These are phyloP conservation scores for Melampsora medusae DNA, from an alignment of 1,284 basidiomycete species.

Conservation along the genomic window DNA sequence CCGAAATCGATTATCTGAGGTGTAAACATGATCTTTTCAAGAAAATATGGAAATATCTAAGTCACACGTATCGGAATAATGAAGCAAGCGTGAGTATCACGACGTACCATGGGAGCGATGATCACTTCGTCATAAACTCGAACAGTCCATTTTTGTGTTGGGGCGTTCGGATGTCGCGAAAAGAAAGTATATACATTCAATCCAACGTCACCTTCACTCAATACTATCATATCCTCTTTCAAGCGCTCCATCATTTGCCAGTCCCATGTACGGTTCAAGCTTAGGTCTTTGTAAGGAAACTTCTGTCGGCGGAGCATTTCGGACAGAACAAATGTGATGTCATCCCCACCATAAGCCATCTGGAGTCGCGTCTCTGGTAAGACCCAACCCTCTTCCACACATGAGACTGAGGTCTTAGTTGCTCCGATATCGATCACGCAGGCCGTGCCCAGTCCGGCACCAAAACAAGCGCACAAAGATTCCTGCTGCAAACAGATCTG, in stretches of 20 bases:
- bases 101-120: slow-evolving; percentile 79
- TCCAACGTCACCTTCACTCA: slow-evolving; percentile 81
- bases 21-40: slow-evolving; percentile 77
- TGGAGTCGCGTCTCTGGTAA: slow-evolving; percentile 81
- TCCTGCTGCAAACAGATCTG: slow-evolving; percentile 90
- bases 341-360: slow-evolving; percentile 85
- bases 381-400: slow-evolving; percentile 91
- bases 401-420: slow-evolving; percentile 77
- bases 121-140: slow-evolving; percentile 95
- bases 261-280: slow-evolving; percentile 73
- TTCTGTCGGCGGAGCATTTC: slow-evolving; percentile 75
- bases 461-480: slow-evolving; percentile 87
- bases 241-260: slow-evolving; percentile 85
- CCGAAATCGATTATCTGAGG: slow-evolving; percentile 87
- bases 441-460: slow-evolving; percentile 87
- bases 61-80: neutral
- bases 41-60: neutral
- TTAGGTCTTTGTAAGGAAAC: slow-evolving; percentile 82
- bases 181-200: slow-evolving; percentile 85
- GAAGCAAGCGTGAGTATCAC: neutral
- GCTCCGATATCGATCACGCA: slow-evolving; percentile 96
- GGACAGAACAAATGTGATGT: slow-evolving; percentile 83
- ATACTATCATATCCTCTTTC: slow-evolving; percentile 75
- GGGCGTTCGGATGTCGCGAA: slow-evolving; percentile 70
- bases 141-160: slow-evolving; percentile 82